phyloP scores from a whole-genome alignment of 441 rosid genomes.

The Croton setiger region DNA sequence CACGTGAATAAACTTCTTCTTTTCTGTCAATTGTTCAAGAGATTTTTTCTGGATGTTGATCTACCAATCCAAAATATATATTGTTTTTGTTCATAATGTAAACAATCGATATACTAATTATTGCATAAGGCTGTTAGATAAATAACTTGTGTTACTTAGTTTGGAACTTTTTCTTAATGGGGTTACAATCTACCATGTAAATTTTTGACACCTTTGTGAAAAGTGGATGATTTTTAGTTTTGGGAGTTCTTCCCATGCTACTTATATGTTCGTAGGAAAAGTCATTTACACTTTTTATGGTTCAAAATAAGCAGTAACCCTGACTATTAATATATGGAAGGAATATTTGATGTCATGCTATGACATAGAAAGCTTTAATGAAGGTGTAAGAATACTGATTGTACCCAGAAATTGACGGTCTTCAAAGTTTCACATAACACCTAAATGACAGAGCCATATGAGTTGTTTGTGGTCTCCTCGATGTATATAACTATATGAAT shows the following conservation, averaged over 20 bases:
- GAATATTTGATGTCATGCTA: background rate
- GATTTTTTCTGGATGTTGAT: background rate
- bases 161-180: background rate
- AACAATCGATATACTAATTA: background rate
- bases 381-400: background rate
- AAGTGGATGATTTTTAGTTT: background rate
- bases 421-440: background rate
- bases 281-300: background rate
- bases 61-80: background rate
- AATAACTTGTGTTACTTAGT: background rate
- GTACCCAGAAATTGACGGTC: background rate
- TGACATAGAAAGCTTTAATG: background rate
- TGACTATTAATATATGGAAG: background rate
- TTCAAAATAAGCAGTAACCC: no score
- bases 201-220: background rate
- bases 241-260: background rate
- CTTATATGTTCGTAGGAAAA: background rate
- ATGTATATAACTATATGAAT: background rate
- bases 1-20: background rate
- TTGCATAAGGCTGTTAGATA: background rate
- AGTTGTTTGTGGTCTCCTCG: background rate
- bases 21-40: background rate
- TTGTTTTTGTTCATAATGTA: background rate
- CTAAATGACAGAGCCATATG: background rate
- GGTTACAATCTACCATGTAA: background rate